A percentile compares a stretch with the other conserved stretches of the same genome.
Conservation (phyloP, 441 rosid genomes). For the Populus hybrid region DNA sequence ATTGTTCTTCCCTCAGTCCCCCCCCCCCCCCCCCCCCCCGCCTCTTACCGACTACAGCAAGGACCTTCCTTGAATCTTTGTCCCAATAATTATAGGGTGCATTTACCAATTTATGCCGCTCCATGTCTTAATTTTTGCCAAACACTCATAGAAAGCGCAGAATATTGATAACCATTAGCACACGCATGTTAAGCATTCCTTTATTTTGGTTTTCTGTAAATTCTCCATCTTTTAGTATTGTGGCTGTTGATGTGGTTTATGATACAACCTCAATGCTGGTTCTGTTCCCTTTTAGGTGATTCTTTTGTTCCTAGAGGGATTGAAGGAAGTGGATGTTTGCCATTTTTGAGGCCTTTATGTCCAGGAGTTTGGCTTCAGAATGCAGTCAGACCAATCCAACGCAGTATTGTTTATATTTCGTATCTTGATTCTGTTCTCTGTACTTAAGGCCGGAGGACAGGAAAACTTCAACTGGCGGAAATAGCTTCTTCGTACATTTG, state of each 20-base stretch:
- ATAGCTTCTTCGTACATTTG: conserved; percentile 67
- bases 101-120: not conserved
- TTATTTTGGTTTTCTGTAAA: conserved; percentile 5
- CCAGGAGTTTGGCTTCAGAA: conserved; percentile 74
- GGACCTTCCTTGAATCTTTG: not conserved
- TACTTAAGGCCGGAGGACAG: conserved; percentile 59
- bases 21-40: no score
- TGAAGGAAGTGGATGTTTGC: conserved; percentile 61
- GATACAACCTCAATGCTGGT: not conserved
- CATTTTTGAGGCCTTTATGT: conserved; percentile 61
- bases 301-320: conserved; percentile 67
- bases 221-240: not conserved
- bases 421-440: conserved; percentile 74
- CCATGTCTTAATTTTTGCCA: conserved; percentile 3
- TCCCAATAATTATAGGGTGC: not conserved
- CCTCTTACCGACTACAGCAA: not conserved
- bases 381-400: conserved; percentile 67
- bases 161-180: not conserved
- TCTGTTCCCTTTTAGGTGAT: conserved; percentile 43
- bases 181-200: not conserved
- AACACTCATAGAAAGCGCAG: not conserved
- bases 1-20: no score
- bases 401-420: conserved; percentile 52
- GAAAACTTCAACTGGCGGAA: conserved; percentile 50
- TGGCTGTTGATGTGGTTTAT: not conserved